Evolutionary conservation across 352 stramenopile genomes (phyloP).

Genomic region (Elongisporangium undulatum): DNA sequence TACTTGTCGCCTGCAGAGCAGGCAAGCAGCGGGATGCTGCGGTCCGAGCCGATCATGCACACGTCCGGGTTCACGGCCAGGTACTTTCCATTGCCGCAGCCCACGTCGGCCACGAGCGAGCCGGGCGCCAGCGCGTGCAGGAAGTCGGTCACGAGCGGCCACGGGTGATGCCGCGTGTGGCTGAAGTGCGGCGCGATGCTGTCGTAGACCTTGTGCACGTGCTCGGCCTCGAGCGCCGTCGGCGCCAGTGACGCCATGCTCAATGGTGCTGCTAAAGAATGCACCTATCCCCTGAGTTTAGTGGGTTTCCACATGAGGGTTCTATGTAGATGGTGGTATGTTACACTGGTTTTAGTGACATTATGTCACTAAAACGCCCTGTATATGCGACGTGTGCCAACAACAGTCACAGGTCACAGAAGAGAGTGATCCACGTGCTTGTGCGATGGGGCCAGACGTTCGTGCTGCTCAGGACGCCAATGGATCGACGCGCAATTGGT

Average conservation of each 20-base stretch:
- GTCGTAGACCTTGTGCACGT: conserved; percentile 86
- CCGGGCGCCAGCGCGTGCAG: conserved; percentile 32
- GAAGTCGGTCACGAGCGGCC: conserved; percentile 73
- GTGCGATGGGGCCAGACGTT: too few relatives aligned
- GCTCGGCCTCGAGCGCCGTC: conserved; percentile 61
- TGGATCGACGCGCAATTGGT: too few relatives aligned
- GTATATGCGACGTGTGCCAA: background rate
- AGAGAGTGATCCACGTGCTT: too few relatives aligned
- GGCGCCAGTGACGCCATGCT: conserved; percentile 23
- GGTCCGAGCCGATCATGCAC: conserved; percentile 68
- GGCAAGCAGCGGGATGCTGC: conserved; percentile 71
- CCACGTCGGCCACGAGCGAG: conserved; percentile 69
- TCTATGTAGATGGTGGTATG: background rate
- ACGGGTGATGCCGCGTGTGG: conserved; percentile 78
- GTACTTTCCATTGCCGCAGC: conserved; percentile 86
- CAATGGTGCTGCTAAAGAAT: background rate
- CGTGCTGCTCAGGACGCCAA: too few relatives aligned
- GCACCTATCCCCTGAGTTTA: background rate
- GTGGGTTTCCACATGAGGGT: background rate
- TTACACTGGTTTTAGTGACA: background rate
- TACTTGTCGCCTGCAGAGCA: conserved; percentile 36
- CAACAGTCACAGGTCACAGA: too few relatives aligned
- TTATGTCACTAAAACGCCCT: background rate
- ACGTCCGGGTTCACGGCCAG: conserved; percentile 49
- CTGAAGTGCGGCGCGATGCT: conserved; percentile 81